Base-by-base conservation (phyloP, 352 stramenopile species). In the Pythium aquatile region DNA sequence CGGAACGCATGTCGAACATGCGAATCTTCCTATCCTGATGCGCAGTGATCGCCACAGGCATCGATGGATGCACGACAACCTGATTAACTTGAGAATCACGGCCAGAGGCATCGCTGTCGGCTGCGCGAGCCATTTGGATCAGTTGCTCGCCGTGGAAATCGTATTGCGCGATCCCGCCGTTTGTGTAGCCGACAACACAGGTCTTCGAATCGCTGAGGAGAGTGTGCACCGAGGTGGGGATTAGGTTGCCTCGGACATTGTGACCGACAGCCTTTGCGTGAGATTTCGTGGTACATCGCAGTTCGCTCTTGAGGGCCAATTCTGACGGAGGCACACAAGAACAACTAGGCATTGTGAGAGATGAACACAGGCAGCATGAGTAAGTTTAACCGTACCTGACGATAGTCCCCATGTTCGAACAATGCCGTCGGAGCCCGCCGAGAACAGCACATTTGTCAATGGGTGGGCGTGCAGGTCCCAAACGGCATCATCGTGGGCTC, bases 1-100 rank as follows among this genome's bases (percentile, higher is more conserved):
- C 78, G 69, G 82, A 83, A 55, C 87, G 87, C 71, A 96, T 83
- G 70, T 96, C 87, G 65, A 94, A 96, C 75, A 96, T 79, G 29
- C 87, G 82, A 48, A 96, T 86, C 68, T 92, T 92, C 29, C 76
- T 68, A 62, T 96, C 87, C 65, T 91, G 82, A 49, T 96, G 87
- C 6, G 82, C 87, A 51, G 81, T 87, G 65, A 96, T 83, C 42
- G 83, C 81, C 11, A 96, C 64, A 5, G 87, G 87, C 85, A 96
- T 93, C 5, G 82, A 94, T 8, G 87, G 87, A 58, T 96, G 87
- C 14, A 88, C 77, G 30, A 66, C 68, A 17, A 71, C 13, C 16
- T 37, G 79, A 70, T 94, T 96, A 13, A 96, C 77, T 86, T 96
- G 87, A 3, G 71, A 75, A n/a, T 82, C 72, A 1, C 75, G 74